Base-by-base conservation (phyloP, 169 alveolate species). In the Cryptosporidium bovis region DNA sequence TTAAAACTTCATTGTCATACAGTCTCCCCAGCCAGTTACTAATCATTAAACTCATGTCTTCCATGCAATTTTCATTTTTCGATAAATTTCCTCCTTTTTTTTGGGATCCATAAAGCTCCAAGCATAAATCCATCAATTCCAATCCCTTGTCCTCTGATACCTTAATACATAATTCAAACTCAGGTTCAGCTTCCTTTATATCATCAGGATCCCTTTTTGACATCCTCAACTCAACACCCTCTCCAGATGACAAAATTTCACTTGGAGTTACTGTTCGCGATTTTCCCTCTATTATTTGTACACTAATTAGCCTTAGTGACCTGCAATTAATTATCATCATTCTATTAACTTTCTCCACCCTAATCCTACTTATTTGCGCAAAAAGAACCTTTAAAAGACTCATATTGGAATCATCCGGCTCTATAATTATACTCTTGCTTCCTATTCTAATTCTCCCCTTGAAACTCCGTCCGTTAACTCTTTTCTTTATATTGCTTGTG, bases 371-470 rank as follows among this genome's bases (percentile, higher is more conserved):
- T 24, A 60, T 24, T 20, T 77, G 87, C 48, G 46, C 44, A 62
- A 77, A 77, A 1, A 77, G 29, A 13, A 77, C 44, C 64, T 77
- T 77, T 6, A 77, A 36, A 68, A 77, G 58, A 46, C 33, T 56
- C 16, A 77, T 56, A 3, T 90, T 92, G 50, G 91, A 50, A 20
- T 91, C 90, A 58, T 93, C 93, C 7, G 97, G 96, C 65, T 94
- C 97, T 40, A 94, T 92, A 6, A 93, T 91, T 18, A 94, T 67
- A n/a, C 95, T 91, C 66, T 91, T 94, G 6, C 95, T 92, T 48
- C 97, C 95, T 18, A 94, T 71, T 24, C 97, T 60, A n/a, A 94
- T 55, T 53, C 97, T 83, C 12, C 97, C 96, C 55, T 92, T 91
- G 3, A 77, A 77, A 7, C 3, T 10, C n/a, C 33, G 44, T n/a